Base-by-base conservation (phyloP, 2,329 filamentous ascomycete species). In the Hirsutella thompsonii region DNA sequence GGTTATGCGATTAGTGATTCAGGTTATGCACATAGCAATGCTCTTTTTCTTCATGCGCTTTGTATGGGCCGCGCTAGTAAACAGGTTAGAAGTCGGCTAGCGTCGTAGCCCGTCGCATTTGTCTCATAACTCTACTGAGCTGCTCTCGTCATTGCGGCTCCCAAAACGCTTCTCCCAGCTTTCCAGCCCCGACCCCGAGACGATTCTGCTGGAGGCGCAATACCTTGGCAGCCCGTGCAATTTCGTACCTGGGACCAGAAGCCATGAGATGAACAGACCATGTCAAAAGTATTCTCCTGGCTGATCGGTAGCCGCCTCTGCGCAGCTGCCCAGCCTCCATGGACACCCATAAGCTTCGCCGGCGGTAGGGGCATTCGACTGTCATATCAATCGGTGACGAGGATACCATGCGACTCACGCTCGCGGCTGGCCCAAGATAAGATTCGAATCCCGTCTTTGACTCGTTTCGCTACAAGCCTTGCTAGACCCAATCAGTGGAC, bases 211-310 rank as follows among this genome's bases (percentile, higher is more conserved):
- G 23, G 23, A 6, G 23, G 6, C 23, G 23, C 11, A 26, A 6
- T 26, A 6, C 6, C 23, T 11, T 6, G 23, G 23, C 23, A 6
- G 6, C 23, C 6, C 11, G 23, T 26, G 11, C 11, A 6, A 6
- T 11, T 26, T 11, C 23, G 6, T 26, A 6, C 11, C 23, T 26
- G 6, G 11, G 23, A 6, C 23, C 23, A 49, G 54, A 44, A 55
- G 55, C 54, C 59, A 66, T 67, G 63, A 59, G 50, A 52, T 51
- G 53, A 52, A 48, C 59, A 55, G 49, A 67, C 9, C n/a, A 36
- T 67, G 63, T 61, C 61, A 56, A 64, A 57, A 50, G 53, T 57
- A 45, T 55, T 56, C 44, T 55, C 55, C 46, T 56, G 58, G 58
- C 53, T 58, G 48, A 46, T 58, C 42, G 55, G 58, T 51, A 58